Evolutionary conservation across 78 protist species (phyloP).

Genomic region (Dictyostelium capitatum): DNA sequence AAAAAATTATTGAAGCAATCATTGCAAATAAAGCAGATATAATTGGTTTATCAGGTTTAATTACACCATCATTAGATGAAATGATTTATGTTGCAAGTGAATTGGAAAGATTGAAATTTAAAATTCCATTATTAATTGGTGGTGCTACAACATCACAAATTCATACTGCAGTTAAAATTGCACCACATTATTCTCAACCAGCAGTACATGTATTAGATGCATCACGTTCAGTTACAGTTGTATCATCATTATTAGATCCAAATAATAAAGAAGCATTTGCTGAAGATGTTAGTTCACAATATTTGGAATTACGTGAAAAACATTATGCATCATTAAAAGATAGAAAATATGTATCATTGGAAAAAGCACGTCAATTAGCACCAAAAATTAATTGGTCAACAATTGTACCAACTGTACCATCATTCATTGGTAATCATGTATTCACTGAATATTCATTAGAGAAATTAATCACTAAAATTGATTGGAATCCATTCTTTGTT

Average conservation of each 20-base stretch:
- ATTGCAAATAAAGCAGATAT: constrained; percentile 91
- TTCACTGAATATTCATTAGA: constrained; percentile 85
- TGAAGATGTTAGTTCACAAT: constrained; percentile 86
- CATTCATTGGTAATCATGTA: constrained; percentile 63
- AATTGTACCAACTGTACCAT: constrained; percentile 57
- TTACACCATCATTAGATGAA: constrained; percentile 99
- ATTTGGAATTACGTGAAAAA: constrained; percentile 95
- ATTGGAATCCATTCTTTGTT: constrained; percentile 98
- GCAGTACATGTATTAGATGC: constrained; percentile 97
- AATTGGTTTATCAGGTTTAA: constrained; percentile 98
- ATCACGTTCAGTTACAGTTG: constrained; percentile 93
- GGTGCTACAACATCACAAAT: constrained; percentile 99
- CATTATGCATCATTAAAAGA: constrained; percentile 94
- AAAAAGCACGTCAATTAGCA: constrained; percentile 85
- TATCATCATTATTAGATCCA: constrained; percentile 85
- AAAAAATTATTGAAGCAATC: constrained; percentile 92
- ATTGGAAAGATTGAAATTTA: constrained; percentile 90
- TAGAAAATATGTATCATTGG: constrained; percentile 89
- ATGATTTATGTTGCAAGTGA: constrained; percentile 97
- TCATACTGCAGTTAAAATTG: constrained; percentile 99
- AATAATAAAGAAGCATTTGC: constrained; percentile 77
- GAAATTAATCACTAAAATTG: constrained; percentile 91
- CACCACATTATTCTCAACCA: constrained; percentile 92
- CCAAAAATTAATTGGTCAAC: constrained; percentile 81
- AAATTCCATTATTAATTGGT: constrained; percentile 98